phyloP scores from a whole-genome alignment of 2,329 filamentous ascomycete genomes.

The Gremmenia infestans region DNA sequence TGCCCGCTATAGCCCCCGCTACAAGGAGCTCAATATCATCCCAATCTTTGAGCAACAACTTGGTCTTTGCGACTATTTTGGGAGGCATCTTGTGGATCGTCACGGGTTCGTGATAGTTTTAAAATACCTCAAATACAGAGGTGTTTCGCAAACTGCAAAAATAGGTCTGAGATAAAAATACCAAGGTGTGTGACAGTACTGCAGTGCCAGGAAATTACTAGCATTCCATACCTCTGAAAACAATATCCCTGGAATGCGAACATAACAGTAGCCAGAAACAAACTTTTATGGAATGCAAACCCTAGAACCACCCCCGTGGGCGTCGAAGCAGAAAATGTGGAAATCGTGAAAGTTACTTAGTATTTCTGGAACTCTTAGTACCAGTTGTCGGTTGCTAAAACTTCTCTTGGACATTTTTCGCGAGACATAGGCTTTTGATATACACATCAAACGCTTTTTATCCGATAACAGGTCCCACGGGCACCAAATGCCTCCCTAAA shows the following conservation, averaged over 20 bases:
- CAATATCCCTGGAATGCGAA: not conserved
- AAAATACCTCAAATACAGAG: not conserved
- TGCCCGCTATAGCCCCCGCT: not conserved
- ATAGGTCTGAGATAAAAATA: not conserved
- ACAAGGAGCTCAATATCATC: not conserved
- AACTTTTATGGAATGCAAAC: no score
- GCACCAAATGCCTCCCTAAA: not conserved
- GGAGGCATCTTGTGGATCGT: not conserved
- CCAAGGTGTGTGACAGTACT: not conserved
- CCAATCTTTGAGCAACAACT: not conserved
- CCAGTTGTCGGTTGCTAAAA: no score
- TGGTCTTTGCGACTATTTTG: not conserved
- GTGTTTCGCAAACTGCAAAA: no score
- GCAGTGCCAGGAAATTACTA: not conserved
- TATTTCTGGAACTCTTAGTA: no score
- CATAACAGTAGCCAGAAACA: no score
- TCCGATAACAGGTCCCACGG: not conserved
- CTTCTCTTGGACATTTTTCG: no score
- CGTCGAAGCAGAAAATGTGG: no score
- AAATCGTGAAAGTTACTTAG: no score
- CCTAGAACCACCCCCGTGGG: no score
- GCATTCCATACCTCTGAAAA: not conserved
- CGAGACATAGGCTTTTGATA: not conserved
- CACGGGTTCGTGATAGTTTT: not conserved
- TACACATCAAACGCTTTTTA: not conserved